Base-by-base conservation (phyloP, 345 rosid species). In the Bruguiera gymnorhiza region DNA sequence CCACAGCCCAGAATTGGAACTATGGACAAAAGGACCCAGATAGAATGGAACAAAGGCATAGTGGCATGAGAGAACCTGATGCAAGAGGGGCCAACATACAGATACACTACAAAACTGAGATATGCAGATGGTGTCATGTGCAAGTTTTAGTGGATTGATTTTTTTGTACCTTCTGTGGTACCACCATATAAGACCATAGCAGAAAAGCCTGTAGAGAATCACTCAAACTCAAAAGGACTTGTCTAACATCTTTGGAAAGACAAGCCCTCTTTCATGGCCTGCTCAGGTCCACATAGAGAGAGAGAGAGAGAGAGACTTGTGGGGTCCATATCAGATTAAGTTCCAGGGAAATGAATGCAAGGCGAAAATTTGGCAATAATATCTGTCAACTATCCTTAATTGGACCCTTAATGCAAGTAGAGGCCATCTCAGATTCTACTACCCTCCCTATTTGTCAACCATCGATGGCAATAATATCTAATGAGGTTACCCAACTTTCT, bases 1-100 rank as follows among this genome's bases (percentile, higher is more conserved):
- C 53, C 63, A 78, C 24, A 62, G 15, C 63, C 69, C 56, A 67
- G 19, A 31, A 60, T 32, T 21, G 48, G 46, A 48, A 15, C 21
- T 5, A 43, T n/a, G 48, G 77, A 66, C 53, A 73, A 32, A 64
- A 80, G 64, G 68, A 75, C 77, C 82, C 67, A 73, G 72, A 62
- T 58, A 63, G 32, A 54, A 63, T 60, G 57, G 57, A 80, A 75
- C 67, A 75, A 56, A 65, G 85, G 63, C 83, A 84, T 81, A 60
- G 65, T 30, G 62, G 70, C 70, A 36, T 13, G 50, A 51, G 43
- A 50, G 63, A 74, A 62, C 57, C 64, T 63, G 37, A 64, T 26
- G 31, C 34, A 67, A 32, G 10, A 55, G 48, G 57, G 36, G 31
- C 29, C 57, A 63, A 16, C 36, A 62, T 37, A 30, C 37, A 77